A percentile compares a stretch with the other conserved stretches of the same genome.
These are phyloP conservation scores for Forsythia suspensa DNA, from an alignment of 257 asterid genomes.

Conservation along the genomic window DNA sequence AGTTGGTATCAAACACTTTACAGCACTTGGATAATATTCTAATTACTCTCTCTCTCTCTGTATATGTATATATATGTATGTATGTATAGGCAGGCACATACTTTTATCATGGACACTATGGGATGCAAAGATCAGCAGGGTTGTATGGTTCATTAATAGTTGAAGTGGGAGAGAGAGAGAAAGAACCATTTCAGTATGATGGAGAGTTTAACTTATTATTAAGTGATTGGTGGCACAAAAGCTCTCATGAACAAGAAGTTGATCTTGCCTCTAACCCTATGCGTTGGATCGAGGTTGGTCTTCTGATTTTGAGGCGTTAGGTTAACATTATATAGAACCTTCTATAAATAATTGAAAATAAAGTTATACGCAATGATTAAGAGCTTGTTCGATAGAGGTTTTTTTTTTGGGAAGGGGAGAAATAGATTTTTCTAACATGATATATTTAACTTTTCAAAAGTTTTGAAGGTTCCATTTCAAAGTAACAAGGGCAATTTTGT, in stretches of 20 bases:
- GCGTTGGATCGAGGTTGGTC: slow-evolving; percentile 49
- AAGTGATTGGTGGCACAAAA: slow-evolving; percentile 89
- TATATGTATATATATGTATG: background rate
- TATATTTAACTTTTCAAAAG: too few relatives aligned
- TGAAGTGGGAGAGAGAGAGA: slow-evolving; percentile 55
- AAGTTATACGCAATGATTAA: too few relatives aligned
- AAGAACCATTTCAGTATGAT: slow-evolving; percentile 58
- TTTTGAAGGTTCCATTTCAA: too few relatives aligned
- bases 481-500: too few relatives aligned
- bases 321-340: background rate
- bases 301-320: too few relatives aligned
- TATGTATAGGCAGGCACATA: slow-evolving; percentile 73
- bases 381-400: too few relatives aligned
- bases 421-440: too few relatives aligned
- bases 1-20: background rate
- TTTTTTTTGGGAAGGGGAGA: too few relatives aligned
- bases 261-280: slow-evolving; percentile 75
- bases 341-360: too few relatives aligned
- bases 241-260: slow-evolving; percentile 57
- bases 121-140: slow-evolving; percentile 92
- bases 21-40: background rate
- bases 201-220: slow-evolving; percentile 65
- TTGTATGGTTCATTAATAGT: slow-evolving; percentile 74
- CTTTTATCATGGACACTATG: slow-evolving; percentile 94
- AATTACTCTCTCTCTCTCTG: background rate